Evolutionary conservation across 1,284 basidiomycete species (phyloP).

Genomic region (Rhodotorula mucilaginosa): DNA sequence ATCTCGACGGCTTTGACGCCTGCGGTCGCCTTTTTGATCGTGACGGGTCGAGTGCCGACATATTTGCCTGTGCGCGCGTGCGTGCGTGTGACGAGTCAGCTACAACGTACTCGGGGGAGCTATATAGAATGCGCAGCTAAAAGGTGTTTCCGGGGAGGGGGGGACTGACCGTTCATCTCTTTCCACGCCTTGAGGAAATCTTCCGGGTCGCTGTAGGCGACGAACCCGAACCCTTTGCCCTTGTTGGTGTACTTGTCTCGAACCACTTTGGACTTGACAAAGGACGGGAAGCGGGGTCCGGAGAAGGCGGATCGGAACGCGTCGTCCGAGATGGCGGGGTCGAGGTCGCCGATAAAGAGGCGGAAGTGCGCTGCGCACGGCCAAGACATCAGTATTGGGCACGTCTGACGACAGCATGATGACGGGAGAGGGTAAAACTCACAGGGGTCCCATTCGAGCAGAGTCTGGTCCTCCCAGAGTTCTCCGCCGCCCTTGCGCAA

Average conservation of each 20-base stretch:
- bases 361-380: slow-evolving; percentile 80
- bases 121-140: not conserved
- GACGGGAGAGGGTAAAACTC: slow-evolving; percentile 48
- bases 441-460: slow-evolving; percentile 98
- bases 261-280: slow-evolving; percentile 91
- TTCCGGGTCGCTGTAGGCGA: slow-evolving; percentile 96
- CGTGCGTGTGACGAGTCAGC: not conserved
- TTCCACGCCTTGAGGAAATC: slow-evolving; percentile 99
- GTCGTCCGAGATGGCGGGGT: slow-evolving; percentile 96
- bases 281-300: slow-evolving; percentile 73
- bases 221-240: slow-evolving; percentile 91
- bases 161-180: slow-evolving; percentile 86
- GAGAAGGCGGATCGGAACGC: slow-evolving; percentile 64
- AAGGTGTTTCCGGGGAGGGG: not conserved
- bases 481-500: slow-evolving; percentile 91
- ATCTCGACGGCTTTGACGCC: slow-evolving; percentile 88
- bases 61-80: slow-evolving; percentile 70
- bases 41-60: slow-evolving; percentile 90
- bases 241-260: slow-evolving; percentile 72
- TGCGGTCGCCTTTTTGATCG: slow-evolving; percentile 78
- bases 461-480: slow-evolving; percentile 95
- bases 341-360: slow-evolving; percentile 94
- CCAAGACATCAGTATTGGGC: slow-evolving; percentile 23
- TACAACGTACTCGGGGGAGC: not conserved
- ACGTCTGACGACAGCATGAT: not conserved